phyloP scores from a whole-genome alignment of 257 asterid genomes.

The Henckelia pumila region DNA sequence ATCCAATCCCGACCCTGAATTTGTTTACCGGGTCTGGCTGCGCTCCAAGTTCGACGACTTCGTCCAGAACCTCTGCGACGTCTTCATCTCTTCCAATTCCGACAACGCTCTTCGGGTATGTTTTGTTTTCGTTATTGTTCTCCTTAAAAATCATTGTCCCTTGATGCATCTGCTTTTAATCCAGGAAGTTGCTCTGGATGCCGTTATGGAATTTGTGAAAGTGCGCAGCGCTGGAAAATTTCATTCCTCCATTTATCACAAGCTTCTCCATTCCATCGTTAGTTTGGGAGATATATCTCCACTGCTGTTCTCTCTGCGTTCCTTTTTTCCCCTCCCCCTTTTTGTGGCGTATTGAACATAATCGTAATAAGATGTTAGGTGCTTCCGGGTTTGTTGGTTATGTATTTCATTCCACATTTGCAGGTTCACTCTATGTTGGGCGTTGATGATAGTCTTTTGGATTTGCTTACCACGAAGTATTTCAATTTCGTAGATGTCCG shows the following conservation, averaged over 20 bases:
- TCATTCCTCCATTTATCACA: constrained; percentile 70
- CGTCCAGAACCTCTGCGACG: constrained; percentile 37
- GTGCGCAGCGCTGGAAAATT: constrained; percentile 77
- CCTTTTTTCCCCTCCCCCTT: not conserved
- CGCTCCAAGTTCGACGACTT: constrained; percentile 76
- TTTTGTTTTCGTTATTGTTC: not conserved
- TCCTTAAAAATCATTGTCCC: not conserved
- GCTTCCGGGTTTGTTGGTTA: constrained; percentile 2
- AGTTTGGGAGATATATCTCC: constrained; percentile 25
- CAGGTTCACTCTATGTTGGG: constrained; percentile 60
- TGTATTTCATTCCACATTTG: constrained; percentile 18
- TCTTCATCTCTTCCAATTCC: constrained; percentile 41
- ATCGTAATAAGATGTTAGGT: not conserved
- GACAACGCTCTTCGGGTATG: constrained; percentile 61
- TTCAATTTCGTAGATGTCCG: constrained; percentile 75
- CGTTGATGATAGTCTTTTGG: constrained; percentile 48
- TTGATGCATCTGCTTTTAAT: not conserved
- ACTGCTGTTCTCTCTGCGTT: not conserved
- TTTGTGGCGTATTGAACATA: not conserved
- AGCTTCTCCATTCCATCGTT: constrained; percentile 62
- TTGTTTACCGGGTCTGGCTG: constrained; percentile 60
- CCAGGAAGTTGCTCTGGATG: constrained; percentile 78
- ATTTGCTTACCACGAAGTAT: constrained; percentile 65
- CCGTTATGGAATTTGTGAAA: constrained; percentile 88
- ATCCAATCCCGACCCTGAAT: constrained; percentile 38